Percentiles rank a stretch among this genome's conserved stretches.
phyloP scores from a whole-genome alignment of 2,329 filamentous ascomycete genomes.

The Aureobasidium melanogenum region DNA sequence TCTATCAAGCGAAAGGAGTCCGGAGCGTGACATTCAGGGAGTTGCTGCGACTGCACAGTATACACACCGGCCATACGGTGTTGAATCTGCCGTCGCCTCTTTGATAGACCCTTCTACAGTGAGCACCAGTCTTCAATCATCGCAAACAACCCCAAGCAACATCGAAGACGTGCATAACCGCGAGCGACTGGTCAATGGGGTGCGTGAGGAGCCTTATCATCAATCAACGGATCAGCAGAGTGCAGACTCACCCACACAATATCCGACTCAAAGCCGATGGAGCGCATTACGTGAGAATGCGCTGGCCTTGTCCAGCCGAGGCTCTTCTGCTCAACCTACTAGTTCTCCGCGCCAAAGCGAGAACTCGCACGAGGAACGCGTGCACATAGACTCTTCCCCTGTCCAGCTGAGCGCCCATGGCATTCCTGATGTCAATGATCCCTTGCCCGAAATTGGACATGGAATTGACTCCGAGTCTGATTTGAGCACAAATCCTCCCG shows the following conservation, averaged over 20 bases:
- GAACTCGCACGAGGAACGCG: neutral
- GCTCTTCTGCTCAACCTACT: neutral
- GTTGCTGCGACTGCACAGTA: conserved; percentile 68
- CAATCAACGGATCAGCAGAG: neutral
- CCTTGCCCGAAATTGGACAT: conserved; percentile 71
- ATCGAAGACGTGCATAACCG: conserved; percentile 14
- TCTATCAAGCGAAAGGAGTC: conserved; percentile 35
- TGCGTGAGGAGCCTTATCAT: conserved; percentile 18
- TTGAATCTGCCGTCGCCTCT: conserved; percentile 87
- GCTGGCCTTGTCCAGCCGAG: neutral
- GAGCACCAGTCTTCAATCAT: conserved; percentile 30
- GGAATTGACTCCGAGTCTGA: conserved; percentile 51
- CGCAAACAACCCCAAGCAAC: neutral
- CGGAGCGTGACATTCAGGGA: conserved; percentile 62
- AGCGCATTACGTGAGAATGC: conserved; percentile 33
- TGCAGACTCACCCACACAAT: conserved; percentile 14
- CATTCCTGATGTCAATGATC: conserved; percentile 58
- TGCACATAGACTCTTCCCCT: conserved; percentile 25
- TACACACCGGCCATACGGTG: conserved; percentile 60
- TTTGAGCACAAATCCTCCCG: conserved; percentile 63
- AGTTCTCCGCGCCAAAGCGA: neutral
- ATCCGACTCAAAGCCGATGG: conserved; percentile 24
- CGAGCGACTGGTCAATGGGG: conserved; percentile 21
- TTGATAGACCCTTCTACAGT: conserved; percentile 76
- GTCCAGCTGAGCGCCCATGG: conserved; percentile 60